Percentiles rank a stretch among this genome's conserved stretches.
Evolutionary conservation across 441 rosid genomes (phyloP).

Genomic region (Populus hybrid): DNA sequence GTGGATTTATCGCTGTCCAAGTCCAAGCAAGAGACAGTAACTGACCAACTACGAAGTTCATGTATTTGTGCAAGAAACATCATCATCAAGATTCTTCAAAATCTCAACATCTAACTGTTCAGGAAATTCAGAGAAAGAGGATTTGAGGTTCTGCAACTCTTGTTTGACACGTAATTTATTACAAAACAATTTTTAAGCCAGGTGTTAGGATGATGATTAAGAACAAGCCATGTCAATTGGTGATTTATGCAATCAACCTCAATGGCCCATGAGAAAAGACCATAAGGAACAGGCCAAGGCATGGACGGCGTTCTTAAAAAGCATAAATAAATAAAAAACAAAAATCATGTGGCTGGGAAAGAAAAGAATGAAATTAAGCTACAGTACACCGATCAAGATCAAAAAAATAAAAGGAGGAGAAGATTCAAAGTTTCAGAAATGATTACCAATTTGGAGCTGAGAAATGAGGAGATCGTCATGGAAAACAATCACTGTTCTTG

Average conservation of each 20-base stretch:
- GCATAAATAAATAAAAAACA: no score
- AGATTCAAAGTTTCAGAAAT: background rate
- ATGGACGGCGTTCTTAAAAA: no score
- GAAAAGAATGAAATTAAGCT: background rate
- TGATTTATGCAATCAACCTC: background rate
- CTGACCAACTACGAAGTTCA: background rate
- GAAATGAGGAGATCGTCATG: conserved; percentile 67
- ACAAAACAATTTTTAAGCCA: background rate
- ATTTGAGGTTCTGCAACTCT: background rate
- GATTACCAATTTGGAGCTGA: conserved; percentile 69
- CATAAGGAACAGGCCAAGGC: background rate
- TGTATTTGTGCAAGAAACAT: background rate
- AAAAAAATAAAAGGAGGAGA: background rate
- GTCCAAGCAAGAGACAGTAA: background rate
- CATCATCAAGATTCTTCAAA: no score
- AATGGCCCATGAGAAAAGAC: background rate
- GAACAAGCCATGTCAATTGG: background rate
- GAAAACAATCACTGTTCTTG: conserved; percentile 78
- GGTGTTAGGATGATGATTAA: background rate
- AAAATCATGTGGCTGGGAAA: background rate
- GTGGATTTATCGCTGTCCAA: background rate
- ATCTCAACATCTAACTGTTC: background rate
- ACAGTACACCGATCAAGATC: background rate
- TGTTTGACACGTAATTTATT: background rate
- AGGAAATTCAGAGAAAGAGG: background rate